phyloP scores from a whole-genome alignment of 2,329 filamentous ascomycete species.

The Pseudogymnoascus destructans region DNA sequence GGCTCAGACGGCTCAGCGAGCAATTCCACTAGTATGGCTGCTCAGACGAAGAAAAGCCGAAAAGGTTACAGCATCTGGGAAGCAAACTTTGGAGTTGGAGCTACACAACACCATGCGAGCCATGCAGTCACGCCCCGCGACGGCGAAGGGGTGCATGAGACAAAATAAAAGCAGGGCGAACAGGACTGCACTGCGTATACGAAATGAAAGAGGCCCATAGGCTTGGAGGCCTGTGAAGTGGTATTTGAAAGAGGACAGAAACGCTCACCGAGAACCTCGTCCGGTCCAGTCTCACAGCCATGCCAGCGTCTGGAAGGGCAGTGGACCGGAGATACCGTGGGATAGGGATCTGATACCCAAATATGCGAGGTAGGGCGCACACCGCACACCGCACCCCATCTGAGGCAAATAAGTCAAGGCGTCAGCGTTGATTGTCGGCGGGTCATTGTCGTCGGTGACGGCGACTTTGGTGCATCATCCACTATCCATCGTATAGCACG shows the following conservation, averaged over 20 bases:
- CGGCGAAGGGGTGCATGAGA: background rate
- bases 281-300: background rate
- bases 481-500: background rate
- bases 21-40: background rate
- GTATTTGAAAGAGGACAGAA: conserved; percentile 6
- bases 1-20: background rate
- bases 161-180: conserved; percentile 1
- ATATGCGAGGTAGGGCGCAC: background rate
- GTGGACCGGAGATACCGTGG: background rate
- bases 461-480: background rate
- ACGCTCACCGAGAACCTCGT: conserved; percentile 2
- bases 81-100: background rate
- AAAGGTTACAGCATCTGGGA: background rate
- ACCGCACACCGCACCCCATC: background rate
- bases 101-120: background rate
- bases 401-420: background rate
- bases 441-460: background rate
- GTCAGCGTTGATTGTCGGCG: background rate
- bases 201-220: background rate
- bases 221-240: background rate
- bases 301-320: background rate
- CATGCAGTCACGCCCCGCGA: background rate
- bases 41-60: background rate
- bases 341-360: background rate
- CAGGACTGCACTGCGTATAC: background rate